Base-by-base conservation (phyloP, 1,284 basidiomycete genomes). In the Ustilago shanxiensis region DNA sequence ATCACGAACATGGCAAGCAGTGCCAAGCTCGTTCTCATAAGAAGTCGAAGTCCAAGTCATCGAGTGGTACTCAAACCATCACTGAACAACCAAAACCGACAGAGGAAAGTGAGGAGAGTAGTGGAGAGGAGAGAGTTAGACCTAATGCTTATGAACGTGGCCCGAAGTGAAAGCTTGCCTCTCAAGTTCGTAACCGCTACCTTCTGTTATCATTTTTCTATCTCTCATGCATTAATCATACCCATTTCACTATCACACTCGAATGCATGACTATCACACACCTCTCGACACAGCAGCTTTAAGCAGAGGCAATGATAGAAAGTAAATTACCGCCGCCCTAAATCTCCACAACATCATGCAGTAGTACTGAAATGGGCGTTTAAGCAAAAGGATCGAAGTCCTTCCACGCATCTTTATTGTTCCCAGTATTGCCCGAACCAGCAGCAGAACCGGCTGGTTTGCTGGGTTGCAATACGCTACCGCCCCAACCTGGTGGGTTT, bases 381-480 rank as follows among this genome's bases (percentile, higher is more conserved):
- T 37, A 79, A 3, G 62, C 73, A 20, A 81, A 76, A 11, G 80
- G 80, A 54, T 81, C 80, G 39, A 81, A 81, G 33, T 81, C 80
- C 55, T 70, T 72, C 80, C 78, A 79, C 18, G 72, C 79, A 26
- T 72, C 71, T n/a, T 29, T 60, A 13, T 47, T 47, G n/a, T 10
- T 11, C 41, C n/a, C 41, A 10, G 29, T 51, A 1, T 37, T 45
- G 2, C 26, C 37, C 13, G 22, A 49, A 1, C 31, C 45, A 9
- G 20, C 14, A 20, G 29, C 13, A 7, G 11, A 14, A 5, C 16
- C 4, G 5, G 47, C 35, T 16, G 65, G 37, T 59, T 69, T 79
- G 44, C 31, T 64, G 3, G 80, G 80, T 28, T 79, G 75, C 33
- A 78, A 41, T 6, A 80, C 69, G 44, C 62, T 60, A 0, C 75